These are phyloP conservation scores for Endocalyx cinctus DNA, from an alignment of 2,329 filamentous ascomycete genomes.

Conservation along the genomic window DNA sequence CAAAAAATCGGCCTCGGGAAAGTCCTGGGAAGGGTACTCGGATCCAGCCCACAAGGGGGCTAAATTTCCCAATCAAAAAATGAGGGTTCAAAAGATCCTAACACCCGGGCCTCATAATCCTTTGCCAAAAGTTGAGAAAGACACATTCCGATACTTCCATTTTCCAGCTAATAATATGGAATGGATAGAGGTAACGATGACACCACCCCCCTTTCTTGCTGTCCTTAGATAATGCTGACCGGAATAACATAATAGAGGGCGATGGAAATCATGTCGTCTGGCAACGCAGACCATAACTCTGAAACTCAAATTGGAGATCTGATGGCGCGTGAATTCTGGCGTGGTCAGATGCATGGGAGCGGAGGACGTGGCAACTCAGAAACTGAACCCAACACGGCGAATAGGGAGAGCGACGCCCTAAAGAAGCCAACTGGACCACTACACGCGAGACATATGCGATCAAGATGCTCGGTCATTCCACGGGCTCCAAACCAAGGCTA, in stretches of 20 bases:
- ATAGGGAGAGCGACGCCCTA: too few relatives aligned
- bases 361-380: too few relatives aligned
- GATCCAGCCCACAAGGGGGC: too few relatives aligned
- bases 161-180: neutral
- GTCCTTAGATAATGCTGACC: neutral
- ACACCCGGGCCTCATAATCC: too few relatives aligned
- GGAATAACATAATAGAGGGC: neutral
- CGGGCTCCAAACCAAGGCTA: too few relatives aligned
- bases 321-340: constrained; percentile 7
- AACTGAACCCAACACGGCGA: too few relatives aligned
- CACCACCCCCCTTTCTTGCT: too few relatives aligned
- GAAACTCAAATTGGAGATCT: constrained; percentile 1
- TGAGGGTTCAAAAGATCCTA: too few relatives aligned
- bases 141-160: neutral
- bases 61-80: too few relatives aligned
- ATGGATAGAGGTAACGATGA: neutral
- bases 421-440: too few relatives aligned
- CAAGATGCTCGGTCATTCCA: constrained; percentile 9
- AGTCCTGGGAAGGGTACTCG: too few relatives aligned
- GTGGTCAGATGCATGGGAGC: constrained; percentile 5
- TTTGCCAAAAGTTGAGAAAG: neutral
- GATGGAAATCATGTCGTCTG: neutral
- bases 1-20: too few relatives aligned
- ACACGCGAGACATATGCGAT: constrained; percentile 9
- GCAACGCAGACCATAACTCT: neutral